A percentile compares a stretch with the other conserved stretches of the same genome.
These are phyloP conservation scores for Boletus rubroflammeus DNA, from an alignment of 768 basidiomycete species.

Conservation along the genomic window DNA sequence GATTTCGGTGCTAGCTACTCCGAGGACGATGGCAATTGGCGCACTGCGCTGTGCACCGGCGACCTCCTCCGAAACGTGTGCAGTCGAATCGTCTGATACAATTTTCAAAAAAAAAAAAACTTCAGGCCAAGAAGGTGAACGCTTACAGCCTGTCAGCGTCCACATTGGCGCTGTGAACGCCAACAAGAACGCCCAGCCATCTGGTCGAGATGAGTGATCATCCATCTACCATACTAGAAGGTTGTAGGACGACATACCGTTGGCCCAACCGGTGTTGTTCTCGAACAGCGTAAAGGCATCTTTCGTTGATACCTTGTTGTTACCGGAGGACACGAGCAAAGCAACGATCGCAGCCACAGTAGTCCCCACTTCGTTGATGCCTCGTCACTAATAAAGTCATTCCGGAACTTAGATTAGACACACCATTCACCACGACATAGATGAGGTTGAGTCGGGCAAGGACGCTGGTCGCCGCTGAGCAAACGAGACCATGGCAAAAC, in stretches of 20 bases:
- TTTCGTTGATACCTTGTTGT: slow-evolving; percentile 57
- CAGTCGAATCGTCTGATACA: slow-evolving; percentile 64
- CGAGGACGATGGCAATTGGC: slow-evolving; percentile 65
- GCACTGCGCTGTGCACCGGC: slow-evolving; percentile 60
- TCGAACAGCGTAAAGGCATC: slow-evolving; percentile 69
- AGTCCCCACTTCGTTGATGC: slow-evolving; percentile 49
- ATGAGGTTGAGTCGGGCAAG: slow-evolving; percentile 67
- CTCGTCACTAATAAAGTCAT: neutral
- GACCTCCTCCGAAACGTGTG: slow-evolving; percentile 72
- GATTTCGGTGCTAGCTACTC: slow-evolving; percentile 54
- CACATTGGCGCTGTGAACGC: slow-evolving; percentile 77
- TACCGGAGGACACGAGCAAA: slow-evolving; percentile 54
- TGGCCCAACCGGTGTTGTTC: slow-evolving; percentile 67
- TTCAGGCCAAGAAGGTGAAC: neutral
- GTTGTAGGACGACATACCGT: slow-evolving; percentile 38
- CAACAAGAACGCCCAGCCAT: slow-evolving; percentile 70
- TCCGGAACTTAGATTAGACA: slow-evolving; percentile 18
- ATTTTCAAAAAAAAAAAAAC: neutral
- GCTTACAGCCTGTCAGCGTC: slow-evolving; percentile 72
- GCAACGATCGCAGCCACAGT: slow-evolving; percentile 59
- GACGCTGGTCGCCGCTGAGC: slow-evolving; percentile 63
- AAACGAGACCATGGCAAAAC: slow-evolving; percentile 64
- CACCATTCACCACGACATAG: slow-evolving; percentile 65
- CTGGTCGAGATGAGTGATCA: slow-evolving; percentile 32
- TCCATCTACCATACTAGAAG: neutral